A percentile compares a stretch with the other conserved stretches of the same genome.
phyloP scores from a whole-genome alignment of 176 grass and related monocot species.

The Phyllostachys edulis region DNA sequence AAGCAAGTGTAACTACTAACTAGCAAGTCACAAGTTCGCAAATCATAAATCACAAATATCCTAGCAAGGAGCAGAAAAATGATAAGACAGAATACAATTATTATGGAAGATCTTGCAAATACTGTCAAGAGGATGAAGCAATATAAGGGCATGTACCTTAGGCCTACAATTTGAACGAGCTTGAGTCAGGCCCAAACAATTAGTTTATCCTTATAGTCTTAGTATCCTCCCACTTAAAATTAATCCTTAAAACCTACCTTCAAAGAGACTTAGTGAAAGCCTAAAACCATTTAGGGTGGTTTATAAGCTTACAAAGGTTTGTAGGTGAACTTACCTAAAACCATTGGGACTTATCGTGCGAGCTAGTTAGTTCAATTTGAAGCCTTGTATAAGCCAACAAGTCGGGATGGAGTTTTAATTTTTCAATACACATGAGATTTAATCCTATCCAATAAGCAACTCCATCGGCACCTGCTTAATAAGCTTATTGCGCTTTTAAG shows the following conservation, averaged over 20 bases:
- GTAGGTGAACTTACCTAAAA: background rate
- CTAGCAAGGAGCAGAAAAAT: constrained; percentile 4
- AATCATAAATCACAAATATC: too few relatives aligned
- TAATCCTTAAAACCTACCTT: background rate
- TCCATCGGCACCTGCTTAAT: background rate
- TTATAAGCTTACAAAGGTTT: background rate
- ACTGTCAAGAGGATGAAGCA: background rate
- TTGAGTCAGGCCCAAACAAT: background rate
- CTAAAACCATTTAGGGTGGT: background rate
- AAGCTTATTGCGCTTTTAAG: constrained; percentile 10
- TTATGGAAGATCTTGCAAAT: constrained; percentile 2
- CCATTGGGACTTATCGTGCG: background rate
- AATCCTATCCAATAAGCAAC: constrained; percentile 5
- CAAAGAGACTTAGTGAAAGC: constrained; percentile 1
- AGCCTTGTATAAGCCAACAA: background rate
- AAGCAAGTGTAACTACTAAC: too few relatives aligned
- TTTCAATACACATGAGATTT: background rate
- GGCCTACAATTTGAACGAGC: background rate
- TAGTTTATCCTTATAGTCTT: background rate
- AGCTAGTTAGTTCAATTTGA: background rate
- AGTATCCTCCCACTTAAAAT: background rate
- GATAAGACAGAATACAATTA: constrained; percentile 1
- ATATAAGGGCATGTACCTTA: background rate
- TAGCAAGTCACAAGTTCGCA: too few relatives aligned
- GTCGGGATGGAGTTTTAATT: background rate